Evolutionary conservation across 257 asterid genomes (phyloP).

Genomic region (Striga asiatica): DNA sequence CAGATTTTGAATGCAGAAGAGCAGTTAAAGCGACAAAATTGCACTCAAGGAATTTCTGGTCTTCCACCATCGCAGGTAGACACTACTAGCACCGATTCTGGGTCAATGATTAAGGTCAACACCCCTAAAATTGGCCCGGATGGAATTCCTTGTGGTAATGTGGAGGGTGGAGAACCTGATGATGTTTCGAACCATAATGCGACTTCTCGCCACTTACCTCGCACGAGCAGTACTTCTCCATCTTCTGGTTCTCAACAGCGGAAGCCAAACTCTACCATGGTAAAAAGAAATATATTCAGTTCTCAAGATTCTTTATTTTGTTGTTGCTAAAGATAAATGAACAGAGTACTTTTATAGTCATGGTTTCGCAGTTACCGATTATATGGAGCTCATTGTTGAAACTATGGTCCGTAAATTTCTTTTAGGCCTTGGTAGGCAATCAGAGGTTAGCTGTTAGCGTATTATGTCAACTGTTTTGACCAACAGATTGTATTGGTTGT

Average conservation of each 20-base stretch:
- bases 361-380: background rate
- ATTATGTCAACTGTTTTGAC: no score
- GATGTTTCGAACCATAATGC: constrained; percentile 41
- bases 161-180: constrained; percentile 61
- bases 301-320: background rate
- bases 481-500: no score
- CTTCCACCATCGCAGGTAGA: constrained; percentile 71
- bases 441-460: no score
- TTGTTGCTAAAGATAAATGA: background rate
- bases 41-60: constrained; percentile 35
- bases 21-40: constrained; percentile 55
- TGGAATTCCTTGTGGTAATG: constrained; percentile 45
- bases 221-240: constrained; percentile 69
- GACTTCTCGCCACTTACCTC: constrained; percentile 46
- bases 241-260: constrained; percentile 69
- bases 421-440: no score
- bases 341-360: background rate
- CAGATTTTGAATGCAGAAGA: constrained; percentile 90
- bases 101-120: constrained; percentile 56
- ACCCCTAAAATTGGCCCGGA: constrained; percentile 74
- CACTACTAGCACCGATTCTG: constrained; percentile 60
- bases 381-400: background rate
- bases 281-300: constrained; percentile 19
- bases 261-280: constrained; percentile 46
- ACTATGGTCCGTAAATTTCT: background rate